Evolutionary conservation across 108 stramenopile genomes (phyloP).

Genomic region (Nitzschia inconspicua): DNA sequence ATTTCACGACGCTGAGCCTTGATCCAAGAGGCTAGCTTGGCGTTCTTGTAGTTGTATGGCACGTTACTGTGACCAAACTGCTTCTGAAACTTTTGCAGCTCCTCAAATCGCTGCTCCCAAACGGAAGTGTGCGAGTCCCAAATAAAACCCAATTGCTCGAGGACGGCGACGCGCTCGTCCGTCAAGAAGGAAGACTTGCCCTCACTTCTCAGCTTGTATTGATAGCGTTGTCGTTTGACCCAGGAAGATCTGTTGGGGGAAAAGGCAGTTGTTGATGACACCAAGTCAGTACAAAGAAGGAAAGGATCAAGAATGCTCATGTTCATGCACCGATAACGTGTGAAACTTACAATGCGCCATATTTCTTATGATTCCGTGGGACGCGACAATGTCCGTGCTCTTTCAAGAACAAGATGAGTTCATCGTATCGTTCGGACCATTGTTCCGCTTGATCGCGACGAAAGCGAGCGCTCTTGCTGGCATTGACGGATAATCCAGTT

Average conservation of each 20-base stretch:
- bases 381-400: conserved; percentile 31
- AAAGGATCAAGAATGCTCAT: too few relatives aligned
- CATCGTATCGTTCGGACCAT: conserved; percentile 22
- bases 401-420: conserved; percentile 23
- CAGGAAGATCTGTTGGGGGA: too few relatives aligned
- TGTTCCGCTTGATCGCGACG: background rate
- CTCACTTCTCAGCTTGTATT: conserved; percentile 36
- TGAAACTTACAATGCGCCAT: too few relatives aligned
- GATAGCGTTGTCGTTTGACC: conserved; percentile 46
- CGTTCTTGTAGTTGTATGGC: conserved; percentile 27
- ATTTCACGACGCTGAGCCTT: conserved; percentile 43
- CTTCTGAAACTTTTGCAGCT: conserved; percentile 12
- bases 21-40: conserved; percentile 40
- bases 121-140: conserved; percentile 34
- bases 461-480: too few relatives aligned
- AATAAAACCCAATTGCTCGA: conserved; percentile 38
- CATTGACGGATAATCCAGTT: too few relatives aligned
- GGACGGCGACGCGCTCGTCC: conserved; percentile 24
- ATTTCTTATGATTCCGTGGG: conserved; percentile 9
- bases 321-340: too few relatives aligned
- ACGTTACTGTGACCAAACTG: conserved; percentile 32
- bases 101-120: conserved; percentile 26
- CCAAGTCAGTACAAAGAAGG: too few relatives aligned
- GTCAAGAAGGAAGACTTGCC: conserved; percentile 39
- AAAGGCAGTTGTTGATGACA: too few relatives aligned